Evolutionary conservation across 148 eudicot genomes (phyloP).

Genomic region (Silene uniflora): DNA sequence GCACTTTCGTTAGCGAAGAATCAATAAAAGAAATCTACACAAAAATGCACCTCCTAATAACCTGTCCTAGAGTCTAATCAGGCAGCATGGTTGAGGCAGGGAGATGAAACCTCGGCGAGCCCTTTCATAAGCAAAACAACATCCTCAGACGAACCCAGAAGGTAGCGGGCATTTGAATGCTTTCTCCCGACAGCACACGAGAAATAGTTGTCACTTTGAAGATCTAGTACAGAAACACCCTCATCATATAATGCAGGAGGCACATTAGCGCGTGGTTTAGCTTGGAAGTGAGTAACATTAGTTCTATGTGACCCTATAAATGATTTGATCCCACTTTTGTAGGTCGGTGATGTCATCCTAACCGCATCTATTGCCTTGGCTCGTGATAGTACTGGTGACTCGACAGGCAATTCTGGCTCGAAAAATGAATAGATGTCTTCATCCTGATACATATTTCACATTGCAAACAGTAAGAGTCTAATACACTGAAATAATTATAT

Average conservation of each 20-base stretch:
- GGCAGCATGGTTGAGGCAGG: neutral
- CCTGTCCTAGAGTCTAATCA: neutral
- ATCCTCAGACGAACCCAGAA: conserved; percentile 51
- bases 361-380: conserved; percentile 31
- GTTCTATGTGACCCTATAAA: conserved; percentile 22
- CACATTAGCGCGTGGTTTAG: conserved; percentile 8
- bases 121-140: conserved; percentile 50
- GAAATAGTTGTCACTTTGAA: conserved; percentile 56
- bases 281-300: conserved; percentile 10
- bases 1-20: too few relatives aligned
- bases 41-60: neutral
- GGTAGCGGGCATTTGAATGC: conserved; percentile 57
- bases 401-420: conserved; percentile 53
- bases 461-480: neutral
- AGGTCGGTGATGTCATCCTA: conserved; percentile 19
- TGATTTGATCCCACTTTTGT: conserved; percentile 11
- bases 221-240: conserved; percentile 52
- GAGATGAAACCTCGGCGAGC: conserved; percentile 33
- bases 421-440: conserved; percentile 69
- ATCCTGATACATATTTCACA: conserved; percentile 37
- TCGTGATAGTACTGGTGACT: conserved; percentile 28
- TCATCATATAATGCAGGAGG: conserved; percentile 23
- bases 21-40: too few relatives aligned
- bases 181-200: conserved; percentile 68
- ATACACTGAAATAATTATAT: neutral